Percentiles rank a stretch among this genome's conserved stretches.
Evolutionary conservation across 768 basidiomycete species (phyloP).

Genomic region (Nidularia sp.): DNA sequence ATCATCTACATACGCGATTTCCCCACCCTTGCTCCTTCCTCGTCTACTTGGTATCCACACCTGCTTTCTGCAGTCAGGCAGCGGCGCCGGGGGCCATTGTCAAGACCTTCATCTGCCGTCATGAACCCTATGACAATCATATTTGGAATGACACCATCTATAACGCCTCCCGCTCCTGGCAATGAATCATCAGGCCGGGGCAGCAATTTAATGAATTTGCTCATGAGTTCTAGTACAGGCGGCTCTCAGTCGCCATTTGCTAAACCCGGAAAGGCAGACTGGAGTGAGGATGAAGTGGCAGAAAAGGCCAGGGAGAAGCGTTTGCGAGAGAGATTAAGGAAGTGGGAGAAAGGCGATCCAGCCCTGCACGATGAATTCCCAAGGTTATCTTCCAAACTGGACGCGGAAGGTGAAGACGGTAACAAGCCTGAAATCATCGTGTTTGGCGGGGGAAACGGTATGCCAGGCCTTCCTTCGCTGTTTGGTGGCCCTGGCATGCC

Average conservation of each 20-base stretch:
- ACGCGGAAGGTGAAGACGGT: constrained; percentile 27
- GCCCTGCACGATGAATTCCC: constrained; percentile 64
- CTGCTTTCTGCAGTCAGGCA: constrained; percentile 76
- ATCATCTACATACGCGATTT: constrained; percentile 85
- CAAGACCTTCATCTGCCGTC: constrained; percentile 56
- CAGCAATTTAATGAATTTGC: constrained; percentile 36
- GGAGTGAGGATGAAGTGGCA: constrained; percentile 64
- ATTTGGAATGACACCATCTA: constrained; percentile 80
- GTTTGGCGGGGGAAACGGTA: constrained; percentile 34
- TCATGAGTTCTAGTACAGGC: constrained; percentile 37
- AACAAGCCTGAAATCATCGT: constrained; percentile 44
- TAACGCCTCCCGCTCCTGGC: constrained; percentile 42
- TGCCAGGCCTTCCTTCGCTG: constrained; percentile 30
- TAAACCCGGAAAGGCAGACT: constrained; percentile 42
- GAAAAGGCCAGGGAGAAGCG: constrained; percentile 69
- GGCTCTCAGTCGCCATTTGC: constrained; percentile 22
- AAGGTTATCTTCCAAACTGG: constrained; percentile 35
- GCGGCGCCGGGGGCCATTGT: constrained; percentile 62
- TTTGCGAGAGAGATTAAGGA: constrained; percentile 63
- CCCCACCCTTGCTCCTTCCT: constrained; percentile 66
- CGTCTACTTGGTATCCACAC: constrained; percentile 76
- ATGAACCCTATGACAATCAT: constrained; percentile 76
- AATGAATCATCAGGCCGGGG: constrained; percentile 19
- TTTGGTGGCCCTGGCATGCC: constrained; percentile 13
- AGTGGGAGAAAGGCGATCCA: constrained; percentile 68